Percentiles rank a stretch among this genome's conserved stretches.
phyloP scores from a whole-genome alignment of 2,329 filamentous ascomycete species.

The Aspergillus bombycis region DNA sequence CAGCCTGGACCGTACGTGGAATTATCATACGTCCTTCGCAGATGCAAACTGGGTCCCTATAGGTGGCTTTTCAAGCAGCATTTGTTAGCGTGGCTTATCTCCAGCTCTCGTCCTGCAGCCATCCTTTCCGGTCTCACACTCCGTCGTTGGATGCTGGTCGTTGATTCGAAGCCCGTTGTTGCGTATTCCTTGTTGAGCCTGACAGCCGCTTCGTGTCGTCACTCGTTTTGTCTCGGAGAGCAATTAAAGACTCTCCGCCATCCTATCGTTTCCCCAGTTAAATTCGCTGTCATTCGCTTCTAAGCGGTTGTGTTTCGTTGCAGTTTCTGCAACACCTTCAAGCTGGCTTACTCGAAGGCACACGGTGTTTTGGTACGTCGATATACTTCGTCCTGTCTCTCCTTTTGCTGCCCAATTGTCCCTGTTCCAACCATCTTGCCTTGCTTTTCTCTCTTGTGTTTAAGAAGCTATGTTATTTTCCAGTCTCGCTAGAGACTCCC shows the following conservation, averaged over 20 bases:
- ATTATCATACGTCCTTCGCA: slow-evolving; percentile 16
- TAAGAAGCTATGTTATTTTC: slow-evolving; percentile 20
- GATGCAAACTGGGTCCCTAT: slow-evolving; percentile 24
- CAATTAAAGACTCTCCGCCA: slow-evolving; percentile 36
- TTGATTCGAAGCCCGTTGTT: slow-evolving; percentile 39
- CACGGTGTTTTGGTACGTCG: slow-evolving; percentile 49
- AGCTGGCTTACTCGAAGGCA: slow-evolving; percentile 53
- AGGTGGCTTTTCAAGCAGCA: slow-evolving; percentile 22
- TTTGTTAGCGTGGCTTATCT: slow-evolving; percentile 28
- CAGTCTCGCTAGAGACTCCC: slow-evolving; percentile 22
- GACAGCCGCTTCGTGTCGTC: slow-evolving; percentile 41
- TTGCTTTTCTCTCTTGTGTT: slow-evolving; percentile 9
- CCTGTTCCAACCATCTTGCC: slow-evolving; percentile 2
- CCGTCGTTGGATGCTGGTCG: slow-evolving; percentile 32
- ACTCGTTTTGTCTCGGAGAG: slow-evolving; percentile 50
- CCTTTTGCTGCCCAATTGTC: slow-evolving; percentile 26
- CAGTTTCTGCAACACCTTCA: slow-evolving; percentile 52
- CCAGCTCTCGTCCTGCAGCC: slow-evolving; percentile 34
- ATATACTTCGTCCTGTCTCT: slow-evolving; percentile 24
- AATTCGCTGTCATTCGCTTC: slow-evolving; percentile 53
- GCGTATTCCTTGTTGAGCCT: slow-evolving; percentile 36
- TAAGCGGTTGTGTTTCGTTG: slow-evolving; percentile 45
- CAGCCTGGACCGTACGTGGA: slow-evolving; percentile 13
- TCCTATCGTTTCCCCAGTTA: slow-evolving; percentile 44
- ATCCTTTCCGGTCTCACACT: slow-evolving; percentile 34